Evolutionary conservation across 2,329 filamentous ascomycete species (phyloP), one percentile per base, ranked within the genome.

Genomic region (Thelonectria discophora): DNA sequence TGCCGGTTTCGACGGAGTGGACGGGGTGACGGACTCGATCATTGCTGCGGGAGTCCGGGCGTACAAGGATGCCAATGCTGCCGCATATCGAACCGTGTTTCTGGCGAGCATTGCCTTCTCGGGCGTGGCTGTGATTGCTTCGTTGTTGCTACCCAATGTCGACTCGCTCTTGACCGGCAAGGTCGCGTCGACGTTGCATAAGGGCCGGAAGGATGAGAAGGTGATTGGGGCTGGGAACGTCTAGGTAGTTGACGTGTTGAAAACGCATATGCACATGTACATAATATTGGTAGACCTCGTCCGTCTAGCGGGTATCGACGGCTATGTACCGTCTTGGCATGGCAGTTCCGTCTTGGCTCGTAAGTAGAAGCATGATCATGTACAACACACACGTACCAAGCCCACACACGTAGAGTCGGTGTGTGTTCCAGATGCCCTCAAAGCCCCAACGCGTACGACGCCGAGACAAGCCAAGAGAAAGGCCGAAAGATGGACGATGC

Each of bases 101-200:
- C 70, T 77, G 27, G 65, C 72, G 4, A 76, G 72, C 20, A 75
- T 78, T 54, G 73, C 73, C 3, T 78, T 78, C 63, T 74, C 73
- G 7, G 73, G 65, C 1, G 57, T 76, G 1, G 70, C 73, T 7
- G 60, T 78, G 32, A 65, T 76, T 32, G 70, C 69, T 5, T 73
- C 72, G 10, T 63, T 72, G 58, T 67, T 75, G 48, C 55, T 75
- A 40, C 75, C 74, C 13, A 72, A 78, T 47, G 72, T 76, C 11
- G 76, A 78, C 60, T 65, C 73, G 49, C 64, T 74, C 21, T 60
- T 78, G 63, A 76, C 70, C 1, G 66, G 68, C 37, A 71, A 74
- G 43, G 76, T 77, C 10, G 74, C 75, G 9, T 71, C 73, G 52
- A 74, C 71, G 24, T 64, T 78, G 51, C 73, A 76, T 58, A 65